Evolutionary conservation across 1,284 basidiomycete genomes (phyloP), one percentile per base, ranked within the genome.

Genomic region (Omphalotus olearius): DNA sequence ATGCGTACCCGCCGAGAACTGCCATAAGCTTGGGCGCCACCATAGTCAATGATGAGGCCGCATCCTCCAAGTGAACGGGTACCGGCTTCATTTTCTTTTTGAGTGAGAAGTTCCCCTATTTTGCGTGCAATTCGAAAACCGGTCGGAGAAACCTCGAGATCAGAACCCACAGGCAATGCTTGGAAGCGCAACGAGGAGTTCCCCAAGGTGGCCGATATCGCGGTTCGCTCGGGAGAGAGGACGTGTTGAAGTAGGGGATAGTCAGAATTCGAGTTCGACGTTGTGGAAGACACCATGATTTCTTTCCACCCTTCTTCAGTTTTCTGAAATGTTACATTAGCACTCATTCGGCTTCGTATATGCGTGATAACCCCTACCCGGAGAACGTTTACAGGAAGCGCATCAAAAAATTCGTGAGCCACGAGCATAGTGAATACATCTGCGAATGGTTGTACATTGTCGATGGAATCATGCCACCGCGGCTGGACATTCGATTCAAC

Each of bases 351-450:
- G 47, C 13, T n/a, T 13, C 38, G 42, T 20, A 17, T 30, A 43
- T 14, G n/a, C 44, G 18, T 6, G 39, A n/a, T 6, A 13, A 63
- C 3, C 3, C 71, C 11, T 59, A 92, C 93, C 74, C 97, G 85
- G 43, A 99, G 76, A 28, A 96, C 73, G 66, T 98, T 91, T 45
- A 98, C 85, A 0, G 96, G 96, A 45, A 99, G 75, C 0, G 96
- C 96, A 64, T 99, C 97, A 58, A 99, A 98, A 70, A 99, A 98
- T 65, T 99, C 97, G 66, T 99, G 96, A 0, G 96, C 97, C 6
- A 98, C 71, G 17, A 97, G 67, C 73, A 98, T 85, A 0, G 93
- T 97, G 66, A 87, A 98, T 38, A 70, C 72, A 14, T 80, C 76
- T 28, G 72, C 64, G 53, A 74, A 72, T 35, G 57, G 68, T 0